Base-by-base conservation (phyloP, 169 alveolate species). In the Besnoitia besnoiti region DNA sequence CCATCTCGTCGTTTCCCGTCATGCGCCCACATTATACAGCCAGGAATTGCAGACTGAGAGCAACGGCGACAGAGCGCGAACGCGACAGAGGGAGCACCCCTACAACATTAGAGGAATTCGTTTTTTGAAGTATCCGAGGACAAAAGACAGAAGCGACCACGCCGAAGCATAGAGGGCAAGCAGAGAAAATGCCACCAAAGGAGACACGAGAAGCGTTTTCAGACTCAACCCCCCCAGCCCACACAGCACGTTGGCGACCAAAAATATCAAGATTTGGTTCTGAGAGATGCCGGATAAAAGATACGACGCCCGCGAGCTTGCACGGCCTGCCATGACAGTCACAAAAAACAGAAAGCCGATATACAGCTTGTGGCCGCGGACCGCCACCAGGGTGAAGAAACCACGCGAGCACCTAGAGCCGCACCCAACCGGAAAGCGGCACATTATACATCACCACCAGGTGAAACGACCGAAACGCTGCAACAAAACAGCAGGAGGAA, bases 201-300 rank as follows among this genome's bases (percentile, higher is more conserved):
- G 87, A 1, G 87, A 27, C 10, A 40, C 37, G 24, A 77, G 87
- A 37, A 77, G 87, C n/a, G 61, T 37, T 8, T 77, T 8, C 37
- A 77, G 3, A 35, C 87, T 42, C 49, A 77, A 10, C 16, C 87
- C 87, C n/a, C 3, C 47, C 87, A 37, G 21, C 3, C 87, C 87
- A 14, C 61, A 77, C 30, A 77, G 49, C 61, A 77, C 61, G 37
- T 77, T 77, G 37, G 87, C 87, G 27, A 77, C 7, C 61, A 77
- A 44, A 40, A 77, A 77, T 30, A 77, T 77, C 21, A 77, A 39
- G 21, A 77, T 77, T 44, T 77, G 87, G 21, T 77, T 77, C 61
- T 27, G 40, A 1, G 87, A 77, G 12, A 42, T 16, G 42, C 87
- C 87, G n/a, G 4, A 4, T 39, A 40, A 33, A 55, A 55, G 67